A percentile compares a stretch with the other conserved stretches of the same genome.
Conservation (phyloP, 2,329 filamentous ascomycete genomes). For the Cytospora mali region DNA sequence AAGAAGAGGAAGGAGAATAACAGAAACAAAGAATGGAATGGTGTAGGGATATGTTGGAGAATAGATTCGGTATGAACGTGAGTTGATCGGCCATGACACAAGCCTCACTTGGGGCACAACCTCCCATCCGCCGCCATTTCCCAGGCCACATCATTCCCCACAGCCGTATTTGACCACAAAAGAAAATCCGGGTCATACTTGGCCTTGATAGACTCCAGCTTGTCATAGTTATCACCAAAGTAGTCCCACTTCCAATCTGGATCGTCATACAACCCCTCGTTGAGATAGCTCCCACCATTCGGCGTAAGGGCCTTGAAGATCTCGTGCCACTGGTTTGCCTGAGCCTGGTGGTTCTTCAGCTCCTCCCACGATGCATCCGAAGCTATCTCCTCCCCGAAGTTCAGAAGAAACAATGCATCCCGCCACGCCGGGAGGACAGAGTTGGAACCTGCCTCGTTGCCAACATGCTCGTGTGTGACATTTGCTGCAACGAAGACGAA, state of each 20-base stretch:
- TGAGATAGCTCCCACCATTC: conserved; percentile 33
- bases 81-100: too few species aligned
- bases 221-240: conserved; percentile 36
- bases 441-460: too few species aligned
- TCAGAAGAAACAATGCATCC: conserved; percentile 36
- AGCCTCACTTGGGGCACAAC: too few species aligned
- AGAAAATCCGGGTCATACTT: conserved; percentile 36
- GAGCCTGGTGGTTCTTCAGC: conserved; percentile 32
- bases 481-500: neutral
- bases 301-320: conserved; percentile 32
- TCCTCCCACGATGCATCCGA: conserved; percentile 27
- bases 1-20: too few species aligned
- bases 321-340: conserved; percentile 32
- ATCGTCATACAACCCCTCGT: conserved; percentile 38
- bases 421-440: conserved; percentile 44
- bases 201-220: conserved; percentile 35
- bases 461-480: too few species aligned
- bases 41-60: too few species aligned
- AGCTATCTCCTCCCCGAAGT: conserved; percentile 4
- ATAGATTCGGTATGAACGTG: too few species aligned
- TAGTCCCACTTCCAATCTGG: conserved; percentile 36
- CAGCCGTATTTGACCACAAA: conserved; percentile 28
- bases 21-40: too few species aligned
- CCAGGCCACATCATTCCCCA: neutral
- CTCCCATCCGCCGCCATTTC: neutral